phyloP scores from a whole-genome alignment of 768 basidiomycete genomes.

The Boletus sp. region DNA sequence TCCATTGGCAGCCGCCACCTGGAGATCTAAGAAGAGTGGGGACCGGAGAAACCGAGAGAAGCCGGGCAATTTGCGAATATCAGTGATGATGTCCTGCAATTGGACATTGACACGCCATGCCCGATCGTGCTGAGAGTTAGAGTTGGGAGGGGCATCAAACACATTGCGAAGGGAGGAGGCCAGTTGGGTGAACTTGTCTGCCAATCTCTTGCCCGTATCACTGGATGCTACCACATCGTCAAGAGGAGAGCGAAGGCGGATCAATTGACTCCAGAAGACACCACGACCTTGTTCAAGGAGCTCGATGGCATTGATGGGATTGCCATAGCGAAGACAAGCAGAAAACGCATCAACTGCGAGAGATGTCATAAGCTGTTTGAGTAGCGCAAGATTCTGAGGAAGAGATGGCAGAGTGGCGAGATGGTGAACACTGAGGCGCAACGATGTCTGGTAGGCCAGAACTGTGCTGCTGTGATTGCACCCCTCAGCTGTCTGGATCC shows the following conservation, averaged over 20 bases:
- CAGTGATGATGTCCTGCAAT: conserved; percentile 4
- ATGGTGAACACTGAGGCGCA: conserved; percentile 1
- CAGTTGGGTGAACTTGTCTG: no score
- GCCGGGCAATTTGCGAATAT: conserved; percentile 10
- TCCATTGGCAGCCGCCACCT: no score
- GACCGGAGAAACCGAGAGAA: no score
- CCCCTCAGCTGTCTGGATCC: conserved; percentile 5
- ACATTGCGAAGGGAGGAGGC: neutral
- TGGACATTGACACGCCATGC: neutral
- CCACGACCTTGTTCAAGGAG: no score
- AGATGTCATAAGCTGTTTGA: neutral
- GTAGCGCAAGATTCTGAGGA: neutral
- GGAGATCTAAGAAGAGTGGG: no score
- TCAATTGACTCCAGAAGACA: no score
- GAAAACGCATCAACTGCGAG: conserved; percentile 9
- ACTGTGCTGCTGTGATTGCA: conserved; percentile 2
- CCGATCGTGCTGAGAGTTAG: neutral
- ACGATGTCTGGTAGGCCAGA: conserved; percentile 12
- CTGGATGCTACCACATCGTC: neutral
- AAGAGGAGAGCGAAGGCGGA: no score
- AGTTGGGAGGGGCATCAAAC: neutral
- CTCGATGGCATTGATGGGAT: conserved; percentile 22
- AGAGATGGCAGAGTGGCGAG: conserved; percentile 1
- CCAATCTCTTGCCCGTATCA: neutral
- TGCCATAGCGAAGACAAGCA: conserved; percentile 8